Base-by-base conservation (phyloP, 2,329 filamentous ascomycete species). In the Coniochaeta ligniaria region DNA sequence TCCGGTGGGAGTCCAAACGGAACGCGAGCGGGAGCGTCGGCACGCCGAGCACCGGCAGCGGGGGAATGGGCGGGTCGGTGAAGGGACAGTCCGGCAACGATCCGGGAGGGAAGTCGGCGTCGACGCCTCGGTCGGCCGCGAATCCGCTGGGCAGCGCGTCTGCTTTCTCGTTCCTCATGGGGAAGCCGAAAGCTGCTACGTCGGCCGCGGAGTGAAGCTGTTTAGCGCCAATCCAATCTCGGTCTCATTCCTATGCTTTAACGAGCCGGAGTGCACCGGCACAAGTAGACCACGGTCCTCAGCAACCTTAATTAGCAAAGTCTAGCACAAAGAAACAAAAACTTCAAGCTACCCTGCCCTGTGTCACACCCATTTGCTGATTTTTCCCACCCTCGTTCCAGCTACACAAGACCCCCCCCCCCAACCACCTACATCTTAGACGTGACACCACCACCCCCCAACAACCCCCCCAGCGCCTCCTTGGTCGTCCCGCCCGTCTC, bases 141-240 rank as follows among this genome's bases (percentile, higher is more conserved):
- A 69, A 98, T 70, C 94, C 95, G 0, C 84, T 96, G 20, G 94
- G 94, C 9, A 91, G 91, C n/a, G 94, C 90, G 16, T 95, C 91
- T 61, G 94, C 94, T 2, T 98, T 98, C 76, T 35, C 31, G 1
- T 57, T 57, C 17, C 31, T 55, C 11, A 55, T 52, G 47, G 47
- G 47, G 9, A 52, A 52, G 16, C 24, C 47, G 12, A 52, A 52
- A 12, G 17, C 24, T 28, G 47, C 24, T 3, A 31, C 47, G 14
- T n/a, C 24, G 20, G 45, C 45, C 9, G 24, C 22, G 24, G 22
- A 52, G 24, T 52, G 26, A 52, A 14, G 22, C 43, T 3, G 22
- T 47, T 36, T 3, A 24, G n/a, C n/a, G n/a, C n/a, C n/a, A n/a
- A n/a, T n/a, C n/a, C n/a, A n/a, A n/a, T n/a, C n/a, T n/a, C n/a